phyloP scores from a whole-genome alignment of 1,139 yeast species.

The Candida freyschussii region DNA sequence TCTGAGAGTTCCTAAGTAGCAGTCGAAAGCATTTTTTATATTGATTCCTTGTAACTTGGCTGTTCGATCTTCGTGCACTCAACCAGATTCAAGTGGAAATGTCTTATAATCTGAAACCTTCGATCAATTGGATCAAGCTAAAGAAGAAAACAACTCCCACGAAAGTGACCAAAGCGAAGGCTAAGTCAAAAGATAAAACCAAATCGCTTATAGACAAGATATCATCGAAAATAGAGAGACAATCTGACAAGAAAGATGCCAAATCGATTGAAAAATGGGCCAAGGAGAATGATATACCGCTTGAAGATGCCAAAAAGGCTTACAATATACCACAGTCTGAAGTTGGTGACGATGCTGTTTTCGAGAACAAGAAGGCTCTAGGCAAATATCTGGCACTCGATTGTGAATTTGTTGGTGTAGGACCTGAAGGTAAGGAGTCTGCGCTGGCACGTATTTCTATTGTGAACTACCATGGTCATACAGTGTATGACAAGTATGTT shows the following conservation, averaged over 20 bases:
- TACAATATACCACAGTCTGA: constrained; percentile 13
- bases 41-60: too few species aligned
- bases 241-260: constrained; percentile 10
- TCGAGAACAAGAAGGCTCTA: constrained; percentile 27
- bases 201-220: constrained; percentile 17
- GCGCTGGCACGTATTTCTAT: constrained; percentile 84
- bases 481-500: constrained; percentile 69
- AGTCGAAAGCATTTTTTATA: too few species aligned
- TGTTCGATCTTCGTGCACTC: background rate
- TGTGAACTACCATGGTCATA: constrained; percentile 76
- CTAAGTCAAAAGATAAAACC: constrained; percentile 5
- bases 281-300: constrained; percentile 21
- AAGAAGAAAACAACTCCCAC: constrained; percentile 11
- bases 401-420: constrained; percentile 94
- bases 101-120: constrained; percentile 5
- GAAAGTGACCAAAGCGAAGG: constrained; percentile 4
- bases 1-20: too few species aligned
- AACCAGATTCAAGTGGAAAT: too few species aligned
- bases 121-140: constrained; percentile 16
- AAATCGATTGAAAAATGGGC: constrained; percentile 15
- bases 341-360: constrained; percentile 7
- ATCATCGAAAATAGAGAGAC: constrained; percentile 14
- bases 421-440: constrained; percentile 62
- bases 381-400: constrained; percentile 83
- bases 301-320: constrained; percentile 14